Percentiles rank a stretch among this genome's conserved stretches.
phyloP scores from a whole-genome alignment of 2,329 filamentous ascomycete genomes.

The Xylariales sp. region DNA sequence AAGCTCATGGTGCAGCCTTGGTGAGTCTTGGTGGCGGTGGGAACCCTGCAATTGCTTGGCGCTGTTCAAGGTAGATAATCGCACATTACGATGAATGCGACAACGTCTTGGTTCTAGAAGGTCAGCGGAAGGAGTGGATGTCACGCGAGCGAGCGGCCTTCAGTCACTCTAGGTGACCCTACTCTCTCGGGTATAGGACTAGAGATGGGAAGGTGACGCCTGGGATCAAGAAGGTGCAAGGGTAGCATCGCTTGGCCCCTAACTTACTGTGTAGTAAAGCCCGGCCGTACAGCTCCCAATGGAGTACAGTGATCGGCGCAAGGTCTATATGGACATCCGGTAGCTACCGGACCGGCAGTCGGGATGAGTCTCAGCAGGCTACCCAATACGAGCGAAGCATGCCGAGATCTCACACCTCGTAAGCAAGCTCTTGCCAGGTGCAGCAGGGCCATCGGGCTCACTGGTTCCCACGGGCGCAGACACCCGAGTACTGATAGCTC shows the following conservation, averaged over 20 bases:
- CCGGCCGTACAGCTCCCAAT: slow-evolving; percentile 8
- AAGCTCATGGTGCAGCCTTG: slow-evolving; percentile 14
- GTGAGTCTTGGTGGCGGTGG: slow-evolving; percentile 2
- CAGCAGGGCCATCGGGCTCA: too few relatives aligned
- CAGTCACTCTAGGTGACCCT: not conserved
- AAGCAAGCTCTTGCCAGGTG: not conserved
- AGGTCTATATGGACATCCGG: slow-evolving; percentile 3
- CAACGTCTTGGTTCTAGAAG: slow-evolving; percentile 8
- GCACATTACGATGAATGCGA: not conserved
- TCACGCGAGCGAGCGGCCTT: slow-evolving; percentile 2
- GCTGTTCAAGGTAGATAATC: slow-evolving; percentile 1
- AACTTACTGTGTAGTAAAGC: slow-evolving; percentile 14
- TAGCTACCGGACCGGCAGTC: slow-evolving; percentile 5
- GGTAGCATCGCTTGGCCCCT: not conserved
- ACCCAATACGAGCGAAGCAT: not conserved
- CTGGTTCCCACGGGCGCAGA: too few relatives aligned
- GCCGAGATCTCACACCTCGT: not conserved
- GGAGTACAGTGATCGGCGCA: slow-evolving; percentile 2
- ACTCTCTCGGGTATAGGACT: not conserved
- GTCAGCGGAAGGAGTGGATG: slow-evolving; percentile 5
- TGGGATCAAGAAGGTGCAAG: not conserved
- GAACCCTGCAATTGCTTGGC: not conserved
- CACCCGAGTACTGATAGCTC: too few relatives aligned
- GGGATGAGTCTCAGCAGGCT: not conserved
- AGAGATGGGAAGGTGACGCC: slow-evolving; percentile 5